phyloP scores from a whole-genome alignment of 2,329 filamentous ascomycete species.

The Pseudopyricularia javanii region DNA sequence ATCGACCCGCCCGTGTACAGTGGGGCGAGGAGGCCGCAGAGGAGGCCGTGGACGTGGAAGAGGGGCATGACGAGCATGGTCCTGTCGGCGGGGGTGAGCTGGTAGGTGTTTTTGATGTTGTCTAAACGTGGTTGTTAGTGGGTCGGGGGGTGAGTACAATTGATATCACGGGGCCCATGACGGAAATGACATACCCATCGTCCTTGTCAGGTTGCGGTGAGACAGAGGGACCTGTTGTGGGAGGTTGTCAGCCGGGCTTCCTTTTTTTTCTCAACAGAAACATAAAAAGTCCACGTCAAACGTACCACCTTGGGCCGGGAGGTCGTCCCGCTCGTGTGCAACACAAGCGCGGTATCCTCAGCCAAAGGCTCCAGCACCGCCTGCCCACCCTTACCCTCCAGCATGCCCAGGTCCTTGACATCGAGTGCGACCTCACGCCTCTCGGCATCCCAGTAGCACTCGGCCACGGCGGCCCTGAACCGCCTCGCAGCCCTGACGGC shows the following conservation, averaged over 20 bases:
- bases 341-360: conserved; percentile 70
- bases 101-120: conserved; percentile 44
- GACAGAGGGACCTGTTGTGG: conserved; percentile 55
- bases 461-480: conserved; percentile 74
- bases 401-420: conserved; percentile 62
- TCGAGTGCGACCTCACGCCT: conserved; percentile 59
- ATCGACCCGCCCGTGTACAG: conserved; percentile 66
- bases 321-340: conserved; percentile 79
- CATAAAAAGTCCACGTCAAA: conserved; percentile 4
- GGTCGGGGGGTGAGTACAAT: no score
- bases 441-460: conserved; percentile 65
- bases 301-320: conserved; percentile 71
- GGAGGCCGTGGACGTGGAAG: conserved; percentile 82
- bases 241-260: not conserved
- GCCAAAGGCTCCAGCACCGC: conserved; percentile 39
- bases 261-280: not conserved
- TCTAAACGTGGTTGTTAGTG: no score
- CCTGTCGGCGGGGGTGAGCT: conserved; percentile 57
- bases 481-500: conserved; percentile 67
- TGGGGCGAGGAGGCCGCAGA: conserved; percentile 71
- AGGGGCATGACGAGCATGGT: conserved; percentile 85
- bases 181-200: conserved; percentile 48
- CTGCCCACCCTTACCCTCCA: conserved; percentile 31
- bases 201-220: conserved; percentile 68
- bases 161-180: conserved; percentile 5